Percentiles rank a stretch among this genome's conserved stretches.
These are phyloP conservation scores for Sisymbrium altissimum DNA, from an alignment of 345 rosid genomes.

Conservation along the genomic window DNA sequence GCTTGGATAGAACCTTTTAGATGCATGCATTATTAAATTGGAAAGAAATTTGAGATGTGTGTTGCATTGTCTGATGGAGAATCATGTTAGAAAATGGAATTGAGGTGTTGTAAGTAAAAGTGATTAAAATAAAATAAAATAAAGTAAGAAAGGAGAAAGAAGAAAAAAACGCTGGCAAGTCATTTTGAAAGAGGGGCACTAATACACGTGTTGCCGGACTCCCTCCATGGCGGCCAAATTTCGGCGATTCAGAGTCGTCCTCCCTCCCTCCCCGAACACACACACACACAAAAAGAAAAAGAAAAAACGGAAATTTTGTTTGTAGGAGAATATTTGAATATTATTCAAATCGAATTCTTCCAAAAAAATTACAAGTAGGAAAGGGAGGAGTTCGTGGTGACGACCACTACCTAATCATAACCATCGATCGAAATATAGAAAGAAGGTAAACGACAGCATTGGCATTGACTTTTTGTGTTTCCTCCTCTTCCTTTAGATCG, in stretches of 20 bases:
- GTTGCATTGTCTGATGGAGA: too few relatives aligned
- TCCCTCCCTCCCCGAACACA: not conserved
- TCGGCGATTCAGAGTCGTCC: not conserved
- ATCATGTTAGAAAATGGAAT: too few relatives aligned
- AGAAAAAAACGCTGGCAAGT: too few relatives aligned
- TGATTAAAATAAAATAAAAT: too few relatives aligned
- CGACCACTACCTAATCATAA: slow-evolving; percentile 28
- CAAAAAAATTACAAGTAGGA: not conserved
- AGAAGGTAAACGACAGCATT: not conserved
- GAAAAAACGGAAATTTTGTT: not conserved
- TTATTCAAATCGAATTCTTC: slow-evolving; percentile 2
- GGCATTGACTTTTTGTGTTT: slow-evolving; percentile 41
- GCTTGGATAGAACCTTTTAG: too few relatives aligned
- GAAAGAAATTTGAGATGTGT: too few relatives aligned
- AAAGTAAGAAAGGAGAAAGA: too few relatives aligned
- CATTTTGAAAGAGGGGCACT: too few relatives aligned
- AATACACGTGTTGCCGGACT: slow-evolving; percentile 26
- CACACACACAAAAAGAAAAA: not conserved
- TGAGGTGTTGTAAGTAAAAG: too few relatives aligned
- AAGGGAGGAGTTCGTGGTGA: slow-evolving; percentile 19
- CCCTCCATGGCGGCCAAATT: slow-evolving; percentile 7
- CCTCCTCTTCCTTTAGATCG: not conserved
- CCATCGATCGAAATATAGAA: not conserved
- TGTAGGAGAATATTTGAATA: slow-evolving; percentile 5
- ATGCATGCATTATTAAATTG: too few relatives aligned